These are phyloP conservation scores for Lactarius sp. DNA, from an alignment of 768 basidiomycete genomes.

Conservation along the genomic window DNA sequence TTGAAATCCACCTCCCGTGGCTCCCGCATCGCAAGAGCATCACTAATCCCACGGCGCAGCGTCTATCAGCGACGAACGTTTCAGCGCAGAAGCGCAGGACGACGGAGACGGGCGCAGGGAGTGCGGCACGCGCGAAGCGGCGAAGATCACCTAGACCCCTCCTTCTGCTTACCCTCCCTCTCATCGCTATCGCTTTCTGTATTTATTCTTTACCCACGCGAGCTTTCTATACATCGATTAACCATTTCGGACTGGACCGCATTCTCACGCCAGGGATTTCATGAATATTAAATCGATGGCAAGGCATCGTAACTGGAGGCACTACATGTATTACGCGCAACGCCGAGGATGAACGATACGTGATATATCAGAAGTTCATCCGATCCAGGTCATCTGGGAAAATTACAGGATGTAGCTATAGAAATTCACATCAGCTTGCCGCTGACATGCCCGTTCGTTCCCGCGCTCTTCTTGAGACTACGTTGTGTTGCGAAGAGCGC, in stretches of 20 bases:
- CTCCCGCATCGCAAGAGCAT: conserved; percentile 12
- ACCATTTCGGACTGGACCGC: neutral
- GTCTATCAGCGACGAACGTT: conserved; percentile 6
- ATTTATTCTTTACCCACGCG: neutral
- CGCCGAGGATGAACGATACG: conserved; percentile 6
- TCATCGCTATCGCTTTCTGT: neutral
- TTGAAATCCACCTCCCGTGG: neutral
- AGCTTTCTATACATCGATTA: neutral
- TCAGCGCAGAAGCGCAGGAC: conserved; percentile 15
- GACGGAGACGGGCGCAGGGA: neutral
- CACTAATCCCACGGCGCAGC: conserved; percentile 9
- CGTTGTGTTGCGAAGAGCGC: conserved; percentile 79
- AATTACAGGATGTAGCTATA: neutral
- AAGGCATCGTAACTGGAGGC: neutral
- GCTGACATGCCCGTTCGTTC: conserved; percentile 17
- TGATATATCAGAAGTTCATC: conserved; percentile 12
- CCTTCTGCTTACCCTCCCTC: neutral
- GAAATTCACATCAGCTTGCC: conserved; percentile 27
- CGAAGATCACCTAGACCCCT: conserved; percentile 11
- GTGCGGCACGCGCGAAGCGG: conserved; percentile 15
- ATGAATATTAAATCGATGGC: neutral
- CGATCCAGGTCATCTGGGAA: neutral
- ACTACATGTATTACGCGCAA: neutral
- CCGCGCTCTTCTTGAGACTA: conserved; percentile 58
- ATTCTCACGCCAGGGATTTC: neutral